These are phyloP conservation scores for Solanum chiquidenum DNA, from an alignment of 257 asterid species.

Conservation along the genomic window DNA sequence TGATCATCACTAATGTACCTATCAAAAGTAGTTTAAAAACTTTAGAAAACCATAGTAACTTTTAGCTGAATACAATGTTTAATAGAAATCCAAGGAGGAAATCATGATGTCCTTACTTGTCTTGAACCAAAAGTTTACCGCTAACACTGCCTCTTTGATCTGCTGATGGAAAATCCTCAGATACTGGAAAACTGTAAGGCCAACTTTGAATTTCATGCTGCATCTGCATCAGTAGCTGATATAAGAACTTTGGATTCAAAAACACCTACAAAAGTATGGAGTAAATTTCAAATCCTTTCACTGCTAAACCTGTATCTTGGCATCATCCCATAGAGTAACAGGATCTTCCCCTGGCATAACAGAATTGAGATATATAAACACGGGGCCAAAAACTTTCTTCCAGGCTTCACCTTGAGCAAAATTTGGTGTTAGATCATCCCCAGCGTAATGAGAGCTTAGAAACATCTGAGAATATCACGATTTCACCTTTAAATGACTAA, in stretches of 20 bases:
- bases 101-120: slow-evolving; percentile 23
- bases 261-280: neutral
- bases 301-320: slow-evolving; percentile 42
- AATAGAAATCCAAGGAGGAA: neutral
- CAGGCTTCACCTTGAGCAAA: slow-evolving; percentile 64
- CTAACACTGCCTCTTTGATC: slow-evolving; percentile 40
- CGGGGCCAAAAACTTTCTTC: slow-evolving; percentile 88
- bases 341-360: slow-evolving; percentile 30
- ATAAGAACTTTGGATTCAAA: neutral
- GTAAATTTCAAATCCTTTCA: neutral
- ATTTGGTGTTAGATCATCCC: slow-evolving; percentile 52
- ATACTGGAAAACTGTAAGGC: slow-evolving; percentile 77
- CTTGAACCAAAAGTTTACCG: slow-evolving; percentile 52
- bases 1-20: slow-evolving; percentile 41
- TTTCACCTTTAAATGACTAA: neutral
- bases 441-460: slow-evolving; percentile 73
- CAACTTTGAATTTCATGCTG: slow-evolving; percentile 44
- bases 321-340: slow-evolving; percentile 59
- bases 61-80: neutral
- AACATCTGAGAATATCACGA: slow-evolving; percentile 35
- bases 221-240: slow-evolving; percentile 23
- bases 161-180: slow-evolving; percentile 46
- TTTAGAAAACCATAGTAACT: neutral
- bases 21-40: neutral
- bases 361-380: slow-evolving; percentile 58